Evolutionary conservation across 2,329 filamentous ascomycete species (phyloP).

Genomic region (Aspergillus alliaceus): DNA sequence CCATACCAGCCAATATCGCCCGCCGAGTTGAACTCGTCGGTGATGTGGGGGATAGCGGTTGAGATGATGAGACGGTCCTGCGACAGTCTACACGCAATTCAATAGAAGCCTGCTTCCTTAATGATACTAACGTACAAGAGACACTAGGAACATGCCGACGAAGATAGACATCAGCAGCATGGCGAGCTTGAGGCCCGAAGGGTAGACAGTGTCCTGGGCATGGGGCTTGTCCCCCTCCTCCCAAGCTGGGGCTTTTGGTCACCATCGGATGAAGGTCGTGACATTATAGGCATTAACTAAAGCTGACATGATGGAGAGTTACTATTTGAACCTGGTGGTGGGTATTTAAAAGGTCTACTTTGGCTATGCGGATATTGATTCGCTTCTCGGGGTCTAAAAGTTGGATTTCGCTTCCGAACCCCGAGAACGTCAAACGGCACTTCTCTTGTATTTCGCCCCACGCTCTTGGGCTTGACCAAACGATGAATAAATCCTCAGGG

Average conservation of each 20-base stretch:
- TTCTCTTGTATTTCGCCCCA: too few relatives aligned
- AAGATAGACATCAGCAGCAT: constrained; percentile 1
- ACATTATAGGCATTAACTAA: background rate
- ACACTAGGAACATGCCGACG: constrained; percentile 2
- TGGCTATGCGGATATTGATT: background rate
- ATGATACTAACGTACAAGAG: background rate
- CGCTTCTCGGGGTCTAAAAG: background rate
- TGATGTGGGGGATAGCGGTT: constrained; percentile 37
- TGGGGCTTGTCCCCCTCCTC: background rate
- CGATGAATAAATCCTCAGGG: background rate
- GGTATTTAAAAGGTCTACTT: background rate
- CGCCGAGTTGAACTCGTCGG: constrained; percentile 35
- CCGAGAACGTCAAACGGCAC: background rate
- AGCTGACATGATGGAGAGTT: background rate
- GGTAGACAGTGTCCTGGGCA: background rate
- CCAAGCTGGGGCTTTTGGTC: background rate
- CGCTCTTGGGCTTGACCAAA: background rate
- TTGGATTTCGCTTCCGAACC: background rate
- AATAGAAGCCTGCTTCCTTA: background rate
- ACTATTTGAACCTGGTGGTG: background rate
- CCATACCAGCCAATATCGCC: constrained; percentile 40
- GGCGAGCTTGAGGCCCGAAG: background rate
- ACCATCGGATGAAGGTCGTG: background rate
- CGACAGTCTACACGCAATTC: background rate
- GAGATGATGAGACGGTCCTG: constrained; percentile 28